Percentiles rank a stretch among this genome's conserved stretches.
phyloP scores from a whole-genome alignment of 129 eudicot genomes.

The Flaveria brownii region DNA sequence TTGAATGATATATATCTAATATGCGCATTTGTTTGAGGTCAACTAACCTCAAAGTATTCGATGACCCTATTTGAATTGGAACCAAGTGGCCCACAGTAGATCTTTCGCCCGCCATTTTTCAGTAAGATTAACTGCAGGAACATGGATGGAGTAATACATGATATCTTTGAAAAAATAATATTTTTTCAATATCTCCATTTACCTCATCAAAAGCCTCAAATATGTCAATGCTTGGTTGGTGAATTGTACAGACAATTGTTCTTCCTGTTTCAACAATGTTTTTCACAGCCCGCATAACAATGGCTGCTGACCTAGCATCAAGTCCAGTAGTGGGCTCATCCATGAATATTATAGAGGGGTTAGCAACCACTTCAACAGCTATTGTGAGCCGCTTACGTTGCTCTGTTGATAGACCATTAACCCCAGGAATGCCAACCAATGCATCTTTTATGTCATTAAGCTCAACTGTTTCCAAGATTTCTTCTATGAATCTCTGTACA shows the following conservation, averaged over 20 bases:
- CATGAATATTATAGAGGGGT: slow-evolving; percentile 49
- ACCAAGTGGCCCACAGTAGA: slow-evolving; percentile 61
- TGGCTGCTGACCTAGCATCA: slow-evolving; percentile 49
- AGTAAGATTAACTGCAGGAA: slow-evolving; percentile 50
- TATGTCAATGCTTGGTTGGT: slow-evolving; percentile 49
- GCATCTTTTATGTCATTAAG: slow-evolving; percentile 29
- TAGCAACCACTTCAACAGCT: slow-evolving; percentile 47
- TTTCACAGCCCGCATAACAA: slow-evolving; percentile 46
- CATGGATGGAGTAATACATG: slow-evolving; percentile 2
- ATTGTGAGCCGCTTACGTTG: slow-evolving; percentile 47
- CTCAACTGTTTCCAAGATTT: slow-evolving; percentile 34
- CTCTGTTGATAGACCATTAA: slow-evolving; percentile 46
- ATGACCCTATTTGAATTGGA: slow-evolving; percentile 45
- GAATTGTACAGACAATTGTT: slow-evolving; percentile 48
- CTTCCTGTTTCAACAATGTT: slow-evolving; percentile 46
- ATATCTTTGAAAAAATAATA: neutral
- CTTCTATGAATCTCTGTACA: slow-evolving; percentile 32
- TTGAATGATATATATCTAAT: neutral
- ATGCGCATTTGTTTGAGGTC: neutral
- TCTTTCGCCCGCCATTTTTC: slow-evolving; percentile 54
- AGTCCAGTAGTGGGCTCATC: slow-evolving; percentile 52
- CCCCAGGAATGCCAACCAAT: slow-evolving; percentile 44
- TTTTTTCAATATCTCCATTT: neutral
- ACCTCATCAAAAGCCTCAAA: slow-evolving; percentile 56
- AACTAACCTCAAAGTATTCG: slow-evolving; percentile 60